Base-by-base conservation (phyloP, 2,329 filamentous ascomycete species). In the Clonostachys solani region DNA sequence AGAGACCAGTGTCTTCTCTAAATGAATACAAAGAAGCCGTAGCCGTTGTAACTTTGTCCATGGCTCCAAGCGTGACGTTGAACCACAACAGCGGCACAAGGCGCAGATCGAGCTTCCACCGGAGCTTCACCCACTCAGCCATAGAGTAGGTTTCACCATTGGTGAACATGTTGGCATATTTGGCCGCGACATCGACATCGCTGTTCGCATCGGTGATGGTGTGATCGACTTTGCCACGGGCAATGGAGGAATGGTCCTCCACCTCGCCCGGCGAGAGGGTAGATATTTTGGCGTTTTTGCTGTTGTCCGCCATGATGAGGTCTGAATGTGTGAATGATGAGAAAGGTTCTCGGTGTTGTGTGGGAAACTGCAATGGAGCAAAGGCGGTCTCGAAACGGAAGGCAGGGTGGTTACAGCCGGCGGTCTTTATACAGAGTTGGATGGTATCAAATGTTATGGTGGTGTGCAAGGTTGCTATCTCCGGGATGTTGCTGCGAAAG, bases 41-140 rank as follows among this genome's bases (percentile, higher is more conserved):
- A 0, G 57, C 52, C 3, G 59, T 60, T 3, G 56, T 61, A 29
- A 64, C 59, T 49, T 64, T 64, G 52, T 64, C 60, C 54, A 60
- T 60, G 10, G 61, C 60, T 6, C 49, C 54, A 2, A 59, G 43
- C 3, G 56, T 58, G 5, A 59, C 51, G 44, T 60, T 61, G 47
- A 60, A 54, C 54, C 52, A 56, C 10, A 56, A 37, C 12, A 56
- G 47, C 6, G 54, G 53, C n/a, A 56, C 52, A 18, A 56, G 50
- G 7, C 54, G 54, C 33, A 55, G 44, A 40, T 56, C 53, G 5
- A 56, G 50, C 48, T 55, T 56, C 54, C 54, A 56, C 13, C 54
- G 43, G 12, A 56, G 47, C 35, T 48, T 46, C 33, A 17, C 12
- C 50, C 48, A 49, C 51, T 55, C 53, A 6, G 42, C 43, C 2